Conservation (phyloP, 2,329 filamentous ascomycete species). For the Pezicula rhizophila region DNA sequence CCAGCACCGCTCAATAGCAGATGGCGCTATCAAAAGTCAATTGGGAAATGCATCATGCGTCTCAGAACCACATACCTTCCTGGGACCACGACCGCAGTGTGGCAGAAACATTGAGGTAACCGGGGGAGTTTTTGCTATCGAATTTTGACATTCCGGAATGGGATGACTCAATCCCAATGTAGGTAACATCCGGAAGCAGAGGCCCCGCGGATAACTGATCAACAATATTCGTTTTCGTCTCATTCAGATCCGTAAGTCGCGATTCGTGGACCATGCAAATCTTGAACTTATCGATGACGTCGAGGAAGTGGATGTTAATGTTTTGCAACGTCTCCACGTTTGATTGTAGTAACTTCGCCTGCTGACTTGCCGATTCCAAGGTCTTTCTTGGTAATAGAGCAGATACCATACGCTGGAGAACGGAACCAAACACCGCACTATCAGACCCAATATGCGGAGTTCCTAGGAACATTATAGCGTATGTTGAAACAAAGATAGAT, state of each 20-base stretch:
- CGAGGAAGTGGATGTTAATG: slow-evolving; percentile 67
- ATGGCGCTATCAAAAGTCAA: too few relatives aligned
- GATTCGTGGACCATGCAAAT: slow-evolving; percentile 75
- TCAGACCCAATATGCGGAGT: slow-evolving; percentile 70
- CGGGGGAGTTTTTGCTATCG: slow-evolving; percentile 54
- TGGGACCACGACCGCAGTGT: slow-evolving; percentile 24
- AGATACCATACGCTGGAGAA: slow-evolving; percentile 62
- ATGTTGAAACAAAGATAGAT: slow-evolving; percentile 69
- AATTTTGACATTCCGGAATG: slow-evolving; percentile 71
- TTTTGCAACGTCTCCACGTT: slow-evolving; percentile 70
- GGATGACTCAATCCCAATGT: slow-evolving; percentile 70
- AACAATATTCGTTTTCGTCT: slow-evolving; percentile 58
- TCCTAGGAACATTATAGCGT: slow-evolving; percentile 69
- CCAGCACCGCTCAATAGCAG: too few relatives aligned
- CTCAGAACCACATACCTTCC: slow-evolving; percentile 17
- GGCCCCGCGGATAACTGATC: slow-evolving; percentile 66
- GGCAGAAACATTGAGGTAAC: slow-evolving; percentile 37
- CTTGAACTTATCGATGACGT: slow-evolving; percentile 63
- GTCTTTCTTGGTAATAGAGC: slow-evolving; percentile 59
- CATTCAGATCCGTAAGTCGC: slow-evolving; percentile 62
- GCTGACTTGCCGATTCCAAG: slow-evolving; percentile 60
- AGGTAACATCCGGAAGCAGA: slow-evolving; percentile 61
- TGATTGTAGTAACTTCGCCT: slow-evolving; percentile 64
- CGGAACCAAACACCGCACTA: slow-evolving; percentile 59
- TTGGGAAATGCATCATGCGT: too few relatives aligned